phyloP scores from a whole-genome alignment of 2,329 filamentous ascomycete species.

The Aureobasidium zeae region DNA sequence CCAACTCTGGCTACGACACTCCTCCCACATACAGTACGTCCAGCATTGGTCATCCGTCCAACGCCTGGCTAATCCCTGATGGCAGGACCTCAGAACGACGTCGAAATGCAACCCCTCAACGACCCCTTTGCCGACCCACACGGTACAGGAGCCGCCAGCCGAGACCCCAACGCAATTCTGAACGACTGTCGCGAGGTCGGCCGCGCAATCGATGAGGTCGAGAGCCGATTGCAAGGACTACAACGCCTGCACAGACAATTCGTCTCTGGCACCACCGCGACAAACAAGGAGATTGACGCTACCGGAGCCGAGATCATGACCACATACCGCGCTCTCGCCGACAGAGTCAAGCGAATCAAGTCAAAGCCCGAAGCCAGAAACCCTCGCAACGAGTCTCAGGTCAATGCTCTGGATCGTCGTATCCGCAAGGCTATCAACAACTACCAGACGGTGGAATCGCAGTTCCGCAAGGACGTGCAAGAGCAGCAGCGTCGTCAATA shows the following conservation, averaged over 20 bases:
- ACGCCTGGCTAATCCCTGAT: slow-evolving; percentile 15
- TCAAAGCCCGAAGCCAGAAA: slow-evolving; percentile 62
- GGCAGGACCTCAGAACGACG: slow-evolving; percentile 37
- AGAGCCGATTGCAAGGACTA: slow-evolving; percentile 62
- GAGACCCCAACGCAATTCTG: slow-evolving; percentile 66
- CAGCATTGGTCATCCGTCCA: background rate
- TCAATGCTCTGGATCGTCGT: slow-evolving; percentile 68
- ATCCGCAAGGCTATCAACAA: slow-evolving; percentile 72
- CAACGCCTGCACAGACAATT: slow-evolving; percentile 63
- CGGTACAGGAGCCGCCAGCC: slow-evolving; percentile 22
- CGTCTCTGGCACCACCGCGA: slow-evolving; percentile 56
- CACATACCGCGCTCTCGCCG: slow-evolving; percentile 68
- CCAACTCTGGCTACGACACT: slow-evolving; percentile 27
- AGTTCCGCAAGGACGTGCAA: slow-evolving; percentile 69
- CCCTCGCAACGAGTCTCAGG: slow-evolving; percentile 66
- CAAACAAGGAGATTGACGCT: slow-evolving; percentile 57
- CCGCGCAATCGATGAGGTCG: slow-evolving; percentile 63
- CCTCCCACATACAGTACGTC: slow-evolving; percentile 25
- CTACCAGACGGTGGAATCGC: slow-evolving; percentile 71
- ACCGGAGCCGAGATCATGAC: slow-evolving; percentile 74
- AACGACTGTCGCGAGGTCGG: slow-evolving; percentile 79
- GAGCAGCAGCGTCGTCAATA: slow-evolving; percentile 85
- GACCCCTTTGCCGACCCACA: slow-evolving; percentile 27
- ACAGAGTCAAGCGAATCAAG: slow-evolving; percentile 75
- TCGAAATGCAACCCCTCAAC: slow-evolving; percentile 61